Evolutionary conservation across 805 yeast species (phyloP).

Genomic region (Candida koratica): DNA sequence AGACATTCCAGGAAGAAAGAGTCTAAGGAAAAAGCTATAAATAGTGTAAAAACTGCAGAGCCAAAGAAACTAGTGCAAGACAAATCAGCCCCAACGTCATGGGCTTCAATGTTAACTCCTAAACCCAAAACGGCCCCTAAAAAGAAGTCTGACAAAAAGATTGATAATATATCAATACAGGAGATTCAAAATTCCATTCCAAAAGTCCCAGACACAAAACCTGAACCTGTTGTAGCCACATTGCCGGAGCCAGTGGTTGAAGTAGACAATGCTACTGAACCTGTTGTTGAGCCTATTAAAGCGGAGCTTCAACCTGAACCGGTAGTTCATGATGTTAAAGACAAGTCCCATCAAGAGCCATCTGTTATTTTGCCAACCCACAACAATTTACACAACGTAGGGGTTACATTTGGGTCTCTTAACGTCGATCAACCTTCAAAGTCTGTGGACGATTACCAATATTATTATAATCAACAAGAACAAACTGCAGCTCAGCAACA

Average conservation of each 20-base stretch:
- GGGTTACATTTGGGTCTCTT: constrained; percentile 63
- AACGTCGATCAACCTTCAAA: constrained; percentile 43
- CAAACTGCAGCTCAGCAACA: constrained; percentile 13
- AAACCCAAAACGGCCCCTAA: constrained; percentile 42
- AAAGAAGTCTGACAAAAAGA: constrained; percentile 13
- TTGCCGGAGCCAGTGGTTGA: constrained; percentile 18
- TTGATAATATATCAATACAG: constrained; percentile 12
- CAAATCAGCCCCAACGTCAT: constrained; percentile 35
- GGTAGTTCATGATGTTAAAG: constrained; percentile 4
- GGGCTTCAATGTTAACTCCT: constrained; percentile 66
- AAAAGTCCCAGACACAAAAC: constrained; percentile 18
- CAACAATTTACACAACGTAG: constrained; percentile 45
- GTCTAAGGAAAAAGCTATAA: constrained; percentile 10
- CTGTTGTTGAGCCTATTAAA: constrained; percentile 22
- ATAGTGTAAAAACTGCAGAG: constrained; percentile 3
- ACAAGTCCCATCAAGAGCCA: constrained; percentile 24
- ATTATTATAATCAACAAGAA: constrained; percentile 9
- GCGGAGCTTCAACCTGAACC: constrained; percentile 20
- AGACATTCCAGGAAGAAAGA: constrained; percentile 17
- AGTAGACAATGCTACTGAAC: constrained; percentile 5
- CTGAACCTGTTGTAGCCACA: constrained; percentile 15
- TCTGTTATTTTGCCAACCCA: constrained; percentile 52
- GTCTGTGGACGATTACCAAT: constrained; percentile 12
- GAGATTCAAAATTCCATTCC: constrained; percentile 17
- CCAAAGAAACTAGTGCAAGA: constrained; percentile 4